Evolutionary conservation across 371 early-diverging fungal genomes (phyloP).

Genomic region (Thermomucor indicae-seudaticae): DNA sequence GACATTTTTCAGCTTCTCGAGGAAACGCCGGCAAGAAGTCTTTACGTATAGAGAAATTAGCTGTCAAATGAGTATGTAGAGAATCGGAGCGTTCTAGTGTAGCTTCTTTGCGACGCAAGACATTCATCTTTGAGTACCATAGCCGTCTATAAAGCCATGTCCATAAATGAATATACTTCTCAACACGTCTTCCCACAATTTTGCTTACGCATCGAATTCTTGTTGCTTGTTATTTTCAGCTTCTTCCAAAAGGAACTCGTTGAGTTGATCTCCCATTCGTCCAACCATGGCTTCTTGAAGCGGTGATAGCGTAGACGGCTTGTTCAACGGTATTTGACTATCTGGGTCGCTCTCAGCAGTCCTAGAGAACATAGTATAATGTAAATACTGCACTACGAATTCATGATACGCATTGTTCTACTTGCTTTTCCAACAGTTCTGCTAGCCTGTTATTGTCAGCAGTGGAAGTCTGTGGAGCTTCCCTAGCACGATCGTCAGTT

Average conservation of each 20-base stretch:
- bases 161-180: slow-evolving; percentile 17
- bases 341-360: slow-evolving; percentile 65
- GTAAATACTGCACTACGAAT: background rate
- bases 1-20: slow-evolving; percentile 48
- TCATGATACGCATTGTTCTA: slow-evolving; percentile 5
- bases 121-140: slow-evolving; percentile 48
- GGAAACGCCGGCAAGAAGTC: slow-evolving; percentile 53
- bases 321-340: no score
- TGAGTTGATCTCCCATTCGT: slow-evolving; percentile 33
- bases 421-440: slow-evolving; percentile 40
- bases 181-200: background rate
- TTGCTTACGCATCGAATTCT: slow-evolving; percentile 32
- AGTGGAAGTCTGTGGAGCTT: no score
- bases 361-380: no score
- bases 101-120: slow-evolving; percentile 31
- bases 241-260: slow-evolving; percentile 58
- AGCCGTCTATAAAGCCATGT: no score
- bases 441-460: slow-evolving; percentile 33
- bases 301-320: slow-evolving; percentile 28
- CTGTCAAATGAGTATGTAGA: slow-evolving; percentile 26
- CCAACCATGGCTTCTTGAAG: slow-evolving; percentile 35
- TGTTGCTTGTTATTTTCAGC: slow-evolving; percentile 29
- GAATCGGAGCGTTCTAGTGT: slow-evolving; percentile 16
- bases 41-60: slow-evolving; percentile 51
- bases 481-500: no score